Percentiles rank a stretch among this genome's conserved stretches.
These are phyloP conservation scores for Trichoderma reesei DNA, from an alignment of 495 filamentous ascomycete genomes.

Conservation along the genomic window DNA sequence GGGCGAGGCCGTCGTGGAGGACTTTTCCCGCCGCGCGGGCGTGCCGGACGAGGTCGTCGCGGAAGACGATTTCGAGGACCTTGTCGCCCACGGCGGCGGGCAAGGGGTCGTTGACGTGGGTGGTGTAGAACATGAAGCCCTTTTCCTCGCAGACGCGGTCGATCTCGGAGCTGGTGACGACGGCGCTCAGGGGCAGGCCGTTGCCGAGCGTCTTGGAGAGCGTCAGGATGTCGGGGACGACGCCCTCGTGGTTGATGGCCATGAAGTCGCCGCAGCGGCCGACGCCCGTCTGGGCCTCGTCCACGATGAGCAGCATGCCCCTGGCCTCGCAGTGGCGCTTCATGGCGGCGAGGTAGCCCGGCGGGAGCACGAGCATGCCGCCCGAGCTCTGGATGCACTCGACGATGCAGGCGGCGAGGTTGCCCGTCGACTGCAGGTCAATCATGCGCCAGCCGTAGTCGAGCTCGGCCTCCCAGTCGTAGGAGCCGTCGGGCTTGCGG, in stretches of 20 bases:
- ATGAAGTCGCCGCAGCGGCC: conserved; percentile 43
- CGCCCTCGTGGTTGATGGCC: conserved; percentile 37
- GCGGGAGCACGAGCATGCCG: conserved; percentile 38
- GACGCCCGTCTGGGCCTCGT: conserved; percentile 47
- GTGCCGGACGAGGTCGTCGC: conserved; percentile 35
- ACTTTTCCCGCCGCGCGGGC: conserved; percentile 30
- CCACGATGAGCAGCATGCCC: conserved; percentile 45
- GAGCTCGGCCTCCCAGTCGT: conserved; percentile 49
- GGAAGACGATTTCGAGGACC: conserved; percentile 44
- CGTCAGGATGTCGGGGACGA: conserved; percentile 44
- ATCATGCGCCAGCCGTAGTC: conserved; percentile 45
- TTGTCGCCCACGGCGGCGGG: conserved; percentile 46
- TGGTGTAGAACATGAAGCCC: conserved; percentile 31
- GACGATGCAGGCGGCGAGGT: conserved; percentile 45
- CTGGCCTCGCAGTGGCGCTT: conserved; percentile 37
- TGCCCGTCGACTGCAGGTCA: conserved; percentile 42
- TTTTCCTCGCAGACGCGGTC: conserved; percentile 27
- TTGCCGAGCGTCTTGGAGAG: conserved; percentile 47
- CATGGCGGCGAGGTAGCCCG: conserved; percentile 38
- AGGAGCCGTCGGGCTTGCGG: conserved; percentile 37
- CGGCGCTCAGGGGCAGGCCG: conserved; percentile 42
- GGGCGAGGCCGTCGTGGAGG: conserved; percentile 32
- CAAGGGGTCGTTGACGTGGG: conserved; percentile 45
- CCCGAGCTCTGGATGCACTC: conserved; percentile 45
- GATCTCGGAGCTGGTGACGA: conserved; percentile 40